A percentile compares a stretch with the other conserved stretches of the same genome.
phyloP scores from a whole-genome alignment of 495 filamentous ascomycete species.

The Neurospora africana region DNA sequence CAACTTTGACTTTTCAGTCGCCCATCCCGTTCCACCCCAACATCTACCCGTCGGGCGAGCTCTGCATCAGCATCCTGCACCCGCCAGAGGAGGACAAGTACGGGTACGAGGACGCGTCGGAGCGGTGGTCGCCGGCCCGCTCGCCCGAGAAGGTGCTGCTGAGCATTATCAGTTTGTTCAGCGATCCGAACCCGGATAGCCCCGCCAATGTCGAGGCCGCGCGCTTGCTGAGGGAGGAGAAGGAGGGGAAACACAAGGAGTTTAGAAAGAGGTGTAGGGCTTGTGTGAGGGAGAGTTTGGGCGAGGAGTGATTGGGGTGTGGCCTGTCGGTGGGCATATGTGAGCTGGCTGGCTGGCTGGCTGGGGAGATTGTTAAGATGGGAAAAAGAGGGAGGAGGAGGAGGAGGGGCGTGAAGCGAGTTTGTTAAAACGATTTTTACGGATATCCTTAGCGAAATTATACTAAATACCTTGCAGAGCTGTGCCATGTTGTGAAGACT shows the following conservation, averaged over 20 bases:
- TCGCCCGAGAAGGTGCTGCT: slow-evolving; percentile 91
- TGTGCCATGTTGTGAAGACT: neutral
- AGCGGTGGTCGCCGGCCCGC: slow-evolving; percentile 96
- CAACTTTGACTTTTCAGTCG: slow-evolving; percentile 80
- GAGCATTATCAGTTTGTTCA: slow-evolving; percentile 87
- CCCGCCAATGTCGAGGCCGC: slow-evolving; percentile 94
- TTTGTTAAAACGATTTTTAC: neutral
- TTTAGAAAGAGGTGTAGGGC: slow-evolving; percentile 66
- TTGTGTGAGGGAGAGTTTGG: slow-evolving; percentile 76
- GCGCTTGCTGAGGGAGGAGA: slow-evolving; percentile 73
- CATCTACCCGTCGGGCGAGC: slow-evolving; percentile 79
- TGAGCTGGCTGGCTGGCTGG: no score
- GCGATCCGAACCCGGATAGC: slow-evolving; percentile 88
- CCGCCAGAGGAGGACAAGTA: slow-evolving; percentile 93
- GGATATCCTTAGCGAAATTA: neutral
- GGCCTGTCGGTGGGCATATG: no score
- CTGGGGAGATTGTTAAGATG: neutral
- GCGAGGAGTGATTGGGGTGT: slow-evolving; percentile 44
- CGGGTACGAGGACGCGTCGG: slow-evolving; percentile 84
- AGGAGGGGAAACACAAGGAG: slow-evolving; percentile 47
- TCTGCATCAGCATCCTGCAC: slow-evolving; percentile 96
- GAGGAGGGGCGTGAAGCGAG: neutral
- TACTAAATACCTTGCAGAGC: neutral
- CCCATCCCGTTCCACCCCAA: slow-evolving; percentile 90
- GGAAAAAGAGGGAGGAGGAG: neutral